Percentiles rank a stretch among this genome's conserved stretches.
Conservation (phyloP, 1,139 yeast species). For the Geotrichum siamense region DNA sequence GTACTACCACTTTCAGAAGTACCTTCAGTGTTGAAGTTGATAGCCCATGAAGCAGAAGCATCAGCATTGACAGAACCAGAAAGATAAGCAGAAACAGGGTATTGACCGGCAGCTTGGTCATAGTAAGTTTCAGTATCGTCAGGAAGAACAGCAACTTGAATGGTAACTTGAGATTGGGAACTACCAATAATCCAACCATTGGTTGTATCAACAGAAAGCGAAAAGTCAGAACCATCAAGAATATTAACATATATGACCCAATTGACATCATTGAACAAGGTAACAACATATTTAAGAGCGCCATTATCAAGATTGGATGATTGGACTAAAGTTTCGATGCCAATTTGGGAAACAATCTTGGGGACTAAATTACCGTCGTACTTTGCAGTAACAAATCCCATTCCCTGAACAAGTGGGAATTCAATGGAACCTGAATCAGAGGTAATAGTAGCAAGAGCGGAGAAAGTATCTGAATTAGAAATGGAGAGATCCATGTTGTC, state of each 20-base stretch:
- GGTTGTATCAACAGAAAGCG: conserved; percentile 46
- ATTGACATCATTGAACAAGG: conserved; percentile 40
- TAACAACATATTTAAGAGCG: conserved; percentile 39
- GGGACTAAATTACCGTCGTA: conserved; percentile 55
- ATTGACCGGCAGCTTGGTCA: conserved; percentile 58
- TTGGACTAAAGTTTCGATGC: conserved; percentile 42
- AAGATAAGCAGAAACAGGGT: conserved; percentile 38
- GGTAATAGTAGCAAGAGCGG: conserved; percentile 41
- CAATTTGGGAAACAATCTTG: conserved; percentile 46
- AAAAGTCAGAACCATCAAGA: conserved; percentile 41
- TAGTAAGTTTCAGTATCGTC: conserved; percentile 21
- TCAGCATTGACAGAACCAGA: conserved; percentile 16
- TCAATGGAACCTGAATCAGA: conserved; percentile 22
- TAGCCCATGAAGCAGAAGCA: conserved; percentile 37
- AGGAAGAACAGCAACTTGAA: conserved; percentile 56
- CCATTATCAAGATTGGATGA: conserved; percentile 1
- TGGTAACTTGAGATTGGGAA: conserved; percentile 43
- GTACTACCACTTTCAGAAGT: conserved; percentile 46
- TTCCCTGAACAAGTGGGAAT: conserved; percentile 55
- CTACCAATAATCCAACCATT: conserved; percentile 24
- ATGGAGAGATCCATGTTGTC: conserved; percentile 49
- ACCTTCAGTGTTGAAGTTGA: conserved; percentile 50
- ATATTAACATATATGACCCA: conserved; percentile 56
- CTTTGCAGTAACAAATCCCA: conserved; percentile 68
- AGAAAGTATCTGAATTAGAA: conserved; percentile 43